Conservation (phyloP, 2,329 filamentous ascomycete genomes). For the Septoria linicola region DNA sequence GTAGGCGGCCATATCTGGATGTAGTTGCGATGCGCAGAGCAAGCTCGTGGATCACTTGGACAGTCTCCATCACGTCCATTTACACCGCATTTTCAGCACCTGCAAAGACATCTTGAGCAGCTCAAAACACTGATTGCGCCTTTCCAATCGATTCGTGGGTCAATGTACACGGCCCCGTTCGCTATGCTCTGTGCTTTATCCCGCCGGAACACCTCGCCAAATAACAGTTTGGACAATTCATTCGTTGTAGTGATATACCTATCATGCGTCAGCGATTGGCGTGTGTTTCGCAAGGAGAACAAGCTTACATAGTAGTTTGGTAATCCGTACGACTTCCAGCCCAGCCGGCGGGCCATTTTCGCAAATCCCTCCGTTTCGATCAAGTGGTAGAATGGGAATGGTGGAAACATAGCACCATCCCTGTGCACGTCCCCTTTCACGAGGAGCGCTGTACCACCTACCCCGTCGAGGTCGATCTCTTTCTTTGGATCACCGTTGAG, state of each 20-base stretch:
- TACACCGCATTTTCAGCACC: too few relatives aligned
- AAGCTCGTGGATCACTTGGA: too few relatives aligned
- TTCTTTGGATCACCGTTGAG: slow-evolving; percentile 33
- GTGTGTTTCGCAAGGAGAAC: neutral
- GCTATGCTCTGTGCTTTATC: slow-evolving; percentile 8
- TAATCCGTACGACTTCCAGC: slow-evolving; percentile 81
- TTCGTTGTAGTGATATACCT: slow-evolving; percentile 28
- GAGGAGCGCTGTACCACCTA: slow-evolving; percentile 86
- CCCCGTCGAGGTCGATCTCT: slow-evolving; percentile 74
- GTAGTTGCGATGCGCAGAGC: too few relatives aligned
- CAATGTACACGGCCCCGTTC: neutral
- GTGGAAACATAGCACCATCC: slow-evolving; percentile 97
- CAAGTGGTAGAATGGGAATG: slow-evolving; percentile 93
- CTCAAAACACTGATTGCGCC: neutral
- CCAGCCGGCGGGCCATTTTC: slow-evolving; percentile 88
- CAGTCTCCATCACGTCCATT: too few relatives aligned
- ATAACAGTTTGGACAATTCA: slow-evolving; percentile 12
- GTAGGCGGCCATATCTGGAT: too few relatives aligned
- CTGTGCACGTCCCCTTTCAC: slow-evolving; percentile 97
- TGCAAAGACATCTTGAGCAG: neutral
- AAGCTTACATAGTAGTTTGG: slow-evolving; percentile 88
- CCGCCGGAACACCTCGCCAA: slow-evolving; percentile 10
- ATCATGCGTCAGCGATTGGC: neutral
- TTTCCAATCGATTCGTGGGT: too few relatives aligned
- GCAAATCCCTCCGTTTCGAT: slow-evolving; percentile 98